Base-by-base conservation (phyloP, 345 rosid genomes). In the Brassica incana region DNA sequence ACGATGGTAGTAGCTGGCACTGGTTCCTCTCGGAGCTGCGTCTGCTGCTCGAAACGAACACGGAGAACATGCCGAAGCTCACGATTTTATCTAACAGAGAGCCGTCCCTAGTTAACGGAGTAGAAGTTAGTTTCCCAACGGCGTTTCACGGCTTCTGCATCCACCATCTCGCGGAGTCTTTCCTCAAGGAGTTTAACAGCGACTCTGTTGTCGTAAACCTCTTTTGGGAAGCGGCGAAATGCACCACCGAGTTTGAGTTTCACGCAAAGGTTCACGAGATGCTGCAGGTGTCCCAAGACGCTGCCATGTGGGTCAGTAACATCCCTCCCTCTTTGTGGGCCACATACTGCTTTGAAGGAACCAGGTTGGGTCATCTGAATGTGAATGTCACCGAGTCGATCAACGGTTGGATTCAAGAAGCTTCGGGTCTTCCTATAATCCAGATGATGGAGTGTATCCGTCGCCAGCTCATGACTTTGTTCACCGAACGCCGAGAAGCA, bases 1-100 rank as follows among this genome's bases (percentile, higher is more conserved):
- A 82, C 61, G 97, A 95, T 68, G 90, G 89, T 65, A 89, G 89
- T 65, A 89, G 88, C 75, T 95, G 99, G 98, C 90, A 88, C 91
- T 95, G 99, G 99, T 95, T 95, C 85, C 90, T 92, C 40, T 89
- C 93, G 30, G 98, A 92, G 79, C 92, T 95, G 72, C 98, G 88
- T 79, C 87, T 83, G 71, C 88, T 93, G 69, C 96, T 95, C 20
- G 99, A 95, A 84, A 81, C 88, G 30, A 93, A 88, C 81, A 78
- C 90, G 0, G 98, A 91, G 85, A 93, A 91, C 88, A 93, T 95
- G 97, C 98, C 98, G 0, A 88, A 90, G 87, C 94, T 95, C 79
- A 93, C 97, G 27, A 91, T 95, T 71, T 85, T 95, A 80, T 95
- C 99, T 10, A 92, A 85, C 70, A 86, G 93, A 79, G 91, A 91